Base-by-base conservation (phyloP, 768 basidiomycete genomes). In the Rhizopogon roseolus region DNA sequence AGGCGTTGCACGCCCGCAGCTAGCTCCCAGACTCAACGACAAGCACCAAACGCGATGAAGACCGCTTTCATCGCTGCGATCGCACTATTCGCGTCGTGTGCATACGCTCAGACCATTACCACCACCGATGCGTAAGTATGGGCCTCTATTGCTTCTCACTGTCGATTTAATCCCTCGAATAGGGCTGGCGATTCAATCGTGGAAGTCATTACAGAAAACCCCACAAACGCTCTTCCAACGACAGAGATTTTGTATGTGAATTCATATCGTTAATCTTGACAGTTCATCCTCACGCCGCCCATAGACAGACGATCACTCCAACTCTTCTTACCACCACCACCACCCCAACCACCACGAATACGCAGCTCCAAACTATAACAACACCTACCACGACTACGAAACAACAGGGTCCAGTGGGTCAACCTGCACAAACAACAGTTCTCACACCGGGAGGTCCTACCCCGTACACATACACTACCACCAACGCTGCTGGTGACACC, bases 391-490 rank as follows among this genome's bases (percentile, higher is more conserved):
- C 41, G n/a, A 54, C 43, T 11, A 22, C 22, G 29, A 51, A 61
- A 45, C 50, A 65, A 29, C 73, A 70, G 53, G 82, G 82, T 0
- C 82, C 84, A 3, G 85, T 87, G 0, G 86, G 77, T 6, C 76
- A 79, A 57, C 82, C 83, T 22, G 73, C 62, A 3, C 29, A 77
- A 5, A 71, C 68, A 25, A 67, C 65, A 2, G 11, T 11, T 36
- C 66, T 58, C 19, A 62, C 67, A 2, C 71, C 80, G 32, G 75
- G 76, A 6, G 80, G 75, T 2, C 74, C 75, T 28, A 81, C 77
- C 0, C 78, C 78, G 0, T 82, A 72, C 61, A 65, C 65, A 1
- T 82, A 81, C 57, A 81, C 79, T 29, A 82, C 81, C 0, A 70
- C 64, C 51, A 57, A 73, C 41, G 70, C 70, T 48, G 54, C 42